phyloP scores from a whole-genome alignment of 768 basidiomycete species.

The Brasilioporus rufonigricans region DNA sequence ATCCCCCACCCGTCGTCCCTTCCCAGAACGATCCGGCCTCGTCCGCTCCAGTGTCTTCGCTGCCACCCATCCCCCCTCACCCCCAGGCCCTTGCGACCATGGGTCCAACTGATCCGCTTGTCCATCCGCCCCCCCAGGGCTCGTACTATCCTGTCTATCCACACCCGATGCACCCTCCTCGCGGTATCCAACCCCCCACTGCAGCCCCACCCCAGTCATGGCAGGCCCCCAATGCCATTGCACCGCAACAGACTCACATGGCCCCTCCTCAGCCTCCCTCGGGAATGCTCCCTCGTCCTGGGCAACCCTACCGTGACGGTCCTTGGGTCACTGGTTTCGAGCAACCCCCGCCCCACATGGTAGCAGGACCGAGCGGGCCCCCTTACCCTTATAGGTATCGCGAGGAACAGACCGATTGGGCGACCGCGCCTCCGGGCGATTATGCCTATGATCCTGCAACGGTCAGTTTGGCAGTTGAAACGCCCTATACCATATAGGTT shows the following conservation, averaged over 20 bases:
- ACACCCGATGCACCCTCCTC: conserved; percentile 39
- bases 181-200: conserved; percentile 44
- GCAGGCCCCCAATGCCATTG: conserved; percentile 59
- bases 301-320: conserved; percentile 46
- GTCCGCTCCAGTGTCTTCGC: conserved; percentile 24
- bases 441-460: conserved; percentile 55
- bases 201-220: conserved; percentile 59
- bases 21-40: conserved; percentile 24
- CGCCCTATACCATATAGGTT: neutral
- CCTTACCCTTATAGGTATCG: conserved; percentile 62
- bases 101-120: conserved; percentile 27
- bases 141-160: conserved; percentile 38
- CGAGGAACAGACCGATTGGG: conserved; percentile 54
- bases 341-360: conserved; percentile 46
- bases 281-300: conserved; percentile 45
- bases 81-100: conserved; percentile 28
- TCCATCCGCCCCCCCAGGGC: conserved; percentile 29
- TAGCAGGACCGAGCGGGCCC: conserved; percentile 42
- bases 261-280: conserved; percentile 45
- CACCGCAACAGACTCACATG: conserved; percentile 64
- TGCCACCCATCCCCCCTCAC: conserved; percentile 29
- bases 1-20: conserved; percentile 17
- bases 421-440: conserved; percentile 38
- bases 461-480: conserved; percentile 34
- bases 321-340: conserved; percentile 58